Evolutionary conservation across 345 rosid species (phyloP).

Genomic region (Dimocarpus longan): DNA sequence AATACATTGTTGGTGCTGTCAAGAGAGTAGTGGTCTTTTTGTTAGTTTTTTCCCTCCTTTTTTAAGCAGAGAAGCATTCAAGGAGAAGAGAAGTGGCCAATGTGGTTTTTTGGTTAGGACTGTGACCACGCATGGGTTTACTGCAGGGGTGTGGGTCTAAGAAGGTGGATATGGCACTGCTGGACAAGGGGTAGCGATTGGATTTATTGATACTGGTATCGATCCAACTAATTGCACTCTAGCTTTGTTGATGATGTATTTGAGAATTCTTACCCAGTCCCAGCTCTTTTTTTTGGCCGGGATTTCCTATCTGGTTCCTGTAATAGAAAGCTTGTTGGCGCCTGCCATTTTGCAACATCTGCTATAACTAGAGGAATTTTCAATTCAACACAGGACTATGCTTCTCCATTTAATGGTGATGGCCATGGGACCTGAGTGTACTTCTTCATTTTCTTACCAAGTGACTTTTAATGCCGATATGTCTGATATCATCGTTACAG

Average conservation of each 20-base stretch:
- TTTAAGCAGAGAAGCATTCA: conserved; percentile 69
- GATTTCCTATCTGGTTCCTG: conserved; percentile 98
- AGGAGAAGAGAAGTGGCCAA: conserved; percentile 79
- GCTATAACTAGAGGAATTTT: conserved; percentile 95
- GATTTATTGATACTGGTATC: conserved; percentile 92
- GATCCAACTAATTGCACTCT: conserved; percentile 90
- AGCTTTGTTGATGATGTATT: conserved; percentile 75
- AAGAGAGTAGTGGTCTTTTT: conserved; percentile 22
- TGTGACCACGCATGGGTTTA: too few species aligned
- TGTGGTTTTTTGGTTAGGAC: conserved; percentile 75
- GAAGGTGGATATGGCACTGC: conserved; percentile 83
- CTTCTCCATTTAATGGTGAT: conserved; percentile 95
- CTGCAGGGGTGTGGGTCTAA: conserved; percentile 86
- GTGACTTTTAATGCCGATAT: background rate
- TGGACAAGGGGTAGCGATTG: conserved; percentile 92
- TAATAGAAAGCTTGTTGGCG: conserved; percentile 91
- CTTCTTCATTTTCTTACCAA: background rate
- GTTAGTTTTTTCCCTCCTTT: background rate
- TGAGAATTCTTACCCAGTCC: conserved; percentile 64
- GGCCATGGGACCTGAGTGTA: conserved; percentile 96
- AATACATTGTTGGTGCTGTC: conserved; percentile 15
- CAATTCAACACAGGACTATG: conserved; percentile 82
- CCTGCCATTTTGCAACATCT: conserved; percentile 96
- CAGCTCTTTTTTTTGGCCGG: conserved; percentile 78
- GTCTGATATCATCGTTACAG: background rate